Percentiles rank a stretch among this genome's conserved stretches.
These are phyloP conservation scores for Penicillium crustosum DNA, from an alignment of 2,329 filamentous ascomycete genomes.

Conservation along the genomic window DNA sequence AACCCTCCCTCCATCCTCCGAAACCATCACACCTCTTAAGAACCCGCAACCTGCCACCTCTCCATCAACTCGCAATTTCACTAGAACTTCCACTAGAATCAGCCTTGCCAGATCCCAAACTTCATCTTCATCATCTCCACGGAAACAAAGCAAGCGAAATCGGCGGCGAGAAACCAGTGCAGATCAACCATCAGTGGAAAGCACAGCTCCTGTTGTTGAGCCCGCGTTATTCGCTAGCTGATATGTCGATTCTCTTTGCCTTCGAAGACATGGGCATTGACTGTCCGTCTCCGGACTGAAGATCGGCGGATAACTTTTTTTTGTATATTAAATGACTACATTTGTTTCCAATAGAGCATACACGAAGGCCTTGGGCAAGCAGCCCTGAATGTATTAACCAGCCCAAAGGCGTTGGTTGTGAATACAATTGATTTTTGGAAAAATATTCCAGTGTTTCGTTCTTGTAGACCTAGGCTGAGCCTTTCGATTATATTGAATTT, in stretches of 20 bases:
- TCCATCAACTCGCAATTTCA: slow-evolving; percentile 15
- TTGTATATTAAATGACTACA: slow-evolving; percentile 11
- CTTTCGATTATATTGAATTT: background rate
- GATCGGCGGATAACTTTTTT: background rate
- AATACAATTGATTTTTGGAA: background rate
- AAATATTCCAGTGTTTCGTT: background rate
- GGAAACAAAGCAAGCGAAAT: slow-evolving; percentile 1
- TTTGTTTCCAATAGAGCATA: slow-evolving; percentile 12
- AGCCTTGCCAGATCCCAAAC: slow-evolving; percentile 1
- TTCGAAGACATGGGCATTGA: background rate
- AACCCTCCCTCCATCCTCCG: slow-evolving; percentile 6
- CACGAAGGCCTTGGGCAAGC: background rate
- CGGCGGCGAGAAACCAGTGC: background rate
- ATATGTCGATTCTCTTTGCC: background rate
- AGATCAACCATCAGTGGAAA: background rate
- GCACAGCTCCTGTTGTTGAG: background rate
- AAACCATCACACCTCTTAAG: background rate
- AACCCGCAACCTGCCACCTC: background rate
- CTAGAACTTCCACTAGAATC: slow-evolving; percentile 13
- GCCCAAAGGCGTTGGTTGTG: slow-evolving; percentile 5
- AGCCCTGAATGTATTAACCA: slow-evolving; percentile 2
- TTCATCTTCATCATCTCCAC: background rate
- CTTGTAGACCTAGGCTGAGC: background rate
- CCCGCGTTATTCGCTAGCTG: background rate
- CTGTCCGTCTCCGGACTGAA: background rate